Evolutionary conservation across 2,329 filamentous ascomycete genomes (phyloP).

Genomic region (Pezicula carpinea): DNA sequence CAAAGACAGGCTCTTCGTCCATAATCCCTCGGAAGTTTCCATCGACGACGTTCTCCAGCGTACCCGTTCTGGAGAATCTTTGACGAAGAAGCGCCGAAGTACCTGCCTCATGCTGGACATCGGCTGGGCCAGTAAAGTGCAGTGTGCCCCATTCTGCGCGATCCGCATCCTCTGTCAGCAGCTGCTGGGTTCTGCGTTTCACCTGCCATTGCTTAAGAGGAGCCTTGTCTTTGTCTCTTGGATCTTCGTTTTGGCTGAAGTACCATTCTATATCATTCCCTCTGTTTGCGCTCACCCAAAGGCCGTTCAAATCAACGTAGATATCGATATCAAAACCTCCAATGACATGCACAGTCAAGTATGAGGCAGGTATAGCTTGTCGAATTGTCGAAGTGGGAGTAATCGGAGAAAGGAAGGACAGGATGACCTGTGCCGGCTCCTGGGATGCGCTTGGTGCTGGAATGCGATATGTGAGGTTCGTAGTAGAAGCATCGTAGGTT

Average conservation of each 20-base stretch:
- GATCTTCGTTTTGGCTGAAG: constrained; percentile 41
- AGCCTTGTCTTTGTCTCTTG: constrained; percentile 30
- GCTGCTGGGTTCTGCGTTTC: constrained; percentile 53
- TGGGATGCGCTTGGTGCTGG: constrained; percentile 35
- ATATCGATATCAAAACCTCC: constrained; percentile 60
- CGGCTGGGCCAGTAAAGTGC: constrained; percentile 67
- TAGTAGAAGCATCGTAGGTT: constrained; percentile 65
- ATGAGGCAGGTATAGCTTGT: constrained; percentile 60
- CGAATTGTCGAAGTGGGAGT: constrained; percentile 27
- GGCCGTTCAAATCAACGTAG: constrained; percentile 66
- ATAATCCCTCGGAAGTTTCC: constrained; percentile 63
- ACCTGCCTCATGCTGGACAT: constrained; percentile 66
- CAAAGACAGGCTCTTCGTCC: constrained; percentile 78
- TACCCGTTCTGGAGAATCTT: constrained; percentile 63
- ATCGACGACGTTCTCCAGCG: constrained; percentile 63
- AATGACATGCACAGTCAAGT: constrained; percentile 66
- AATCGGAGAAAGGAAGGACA: constrained; percentile 47
- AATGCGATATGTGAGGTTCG: constrained; percentile 62
- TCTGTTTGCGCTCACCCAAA: constrained; percentile 77
- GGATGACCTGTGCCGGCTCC: constrained; percentile 45
- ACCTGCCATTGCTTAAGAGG: constrained; percentile 64
- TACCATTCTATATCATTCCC: constrained; percentile 68
- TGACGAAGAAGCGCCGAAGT: constrained; percentile 61
- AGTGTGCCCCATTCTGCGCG: constrained; percentile 81
- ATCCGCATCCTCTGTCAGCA: constrained; percentile 71